These are phyloP conservation scores for Xylaria cubensis DNA, from an alignment of 495 filamentous ascomycete species.

Conservation along the genomic window DNA sequence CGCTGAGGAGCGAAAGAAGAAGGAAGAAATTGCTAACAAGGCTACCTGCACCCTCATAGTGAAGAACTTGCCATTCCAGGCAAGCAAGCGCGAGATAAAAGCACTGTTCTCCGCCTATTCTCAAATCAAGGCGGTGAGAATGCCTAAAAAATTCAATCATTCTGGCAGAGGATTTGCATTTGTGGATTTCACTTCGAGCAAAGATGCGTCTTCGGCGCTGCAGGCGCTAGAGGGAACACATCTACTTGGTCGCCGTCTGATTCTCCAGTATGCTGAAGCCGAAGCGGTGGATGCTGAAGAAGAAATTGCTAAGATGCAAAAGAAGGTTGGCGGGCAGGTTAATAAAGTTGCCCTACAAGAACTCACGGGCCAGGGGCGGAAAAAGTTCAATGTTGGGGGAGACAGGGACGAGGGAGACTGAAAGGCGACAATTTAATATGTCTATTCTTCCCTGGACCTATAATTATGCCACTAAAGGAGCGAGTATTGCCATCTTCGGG, in stretches of 20 bases:
- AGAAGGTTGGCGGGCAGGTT: slow-evolving; percentile 86
- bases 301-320: slow-evolving; percentile 93
- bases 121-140: slow-evolving; percentile 85
- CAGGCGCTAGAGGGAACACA: slow-evolving; percentile 91
- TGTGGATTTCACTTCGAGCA: slow-evolving; percentile 90
- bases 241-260: slow-evolving; percentile 84
- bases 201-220: slow-evolving; percentile 93
- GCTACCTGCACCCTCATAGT: slow-evolving; percentile 86
- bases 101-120: slow-evolving; percentile 87
- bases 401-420: slow-evolving; percentile 70
- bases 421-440: slow-evolving; percentile 37
- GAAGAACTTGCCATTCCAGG: slow-evolving; percentile 98
- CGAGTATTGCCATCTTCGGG: slow-evolving; percentile 40
- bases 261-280: slow-evolving; percentile 86
- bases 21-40: slow-evolving; percentile 77
- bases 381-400: slow-evolving; percentile 83
- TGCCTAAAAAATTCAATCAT: slow-evolving; percentile 93
- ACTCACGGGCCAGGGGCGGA: slow-evolving; percentile 80
- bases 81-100: slow-evolving; percentile 88
- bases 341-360: slow-evolving; percentile 88
- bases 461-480: slow-evolving; percentile 34
- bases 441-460: slow-evolving; percentile 30
- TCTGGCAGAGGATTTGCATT: slow-evolving; percentile 93
- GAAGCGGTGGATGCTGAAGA: slow-evolving; percentile 91
- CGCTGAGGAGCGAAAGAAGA: slow-evolving; percentile 80